phyloP scores from a whole-genome alignment of 306 rosid genomes.

The Begonia masoniana region DNA sequence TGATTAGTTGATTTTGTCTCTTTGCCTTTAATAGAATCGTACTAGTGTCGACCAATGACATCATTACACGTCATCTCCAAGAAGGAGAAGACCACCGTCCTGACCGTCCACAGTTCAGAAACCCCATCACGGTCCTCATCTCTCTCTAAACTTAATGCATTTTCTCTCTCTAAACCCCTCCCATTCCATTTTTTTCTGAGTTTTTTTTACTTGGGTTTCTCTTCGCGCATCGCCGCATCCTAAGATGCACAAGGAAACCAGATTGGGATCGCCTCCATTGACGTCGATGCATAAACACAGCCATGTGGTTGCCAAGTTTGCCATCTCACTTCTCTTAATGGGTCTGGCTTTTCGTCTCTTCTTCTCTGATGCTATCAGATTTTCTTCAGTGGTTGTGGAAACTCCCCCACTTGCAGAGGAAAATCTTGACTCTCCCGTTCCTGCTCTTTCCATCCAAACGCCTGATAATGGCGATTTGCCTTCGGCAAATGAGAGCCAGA shows the following conservation, averaged over 20 bases:
- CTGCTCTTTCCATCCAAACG: conserved; percentile 1
- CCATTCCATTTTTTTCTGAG: background rate
- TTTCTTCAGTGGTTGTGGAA: conserved; percentile 12
- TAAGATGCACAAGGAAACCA: conserved; percentile 23
- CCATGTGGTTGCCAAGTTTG: conserved; percentile 20
- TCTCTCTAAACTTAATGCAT: background rate
- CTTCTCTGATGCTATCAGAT: conserved; percentile 17
- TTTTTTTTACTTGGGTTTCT: background rate
- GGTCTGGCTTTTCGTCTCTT: conserved; percentile 30
- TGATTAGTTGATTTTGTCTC: too few species aligned
- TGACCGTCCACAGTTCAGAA: too few species aligned
- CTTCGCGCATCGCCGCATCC: background rate
- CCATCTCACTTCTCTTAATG: conserved; percentile 19
- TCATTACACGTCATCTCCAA: too few species aligned
- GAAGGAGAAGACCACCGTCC: too few species aligned
- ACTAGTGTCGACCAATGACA: too few species aligned
- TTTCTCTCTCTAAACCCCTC: background rate
- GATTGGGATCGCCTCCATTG: conserved; percentile 16
- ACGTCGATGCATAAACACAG: conserved; percentile 12
- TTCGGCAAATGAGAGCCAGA: background rate
- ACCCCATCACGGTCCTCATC: background rate
- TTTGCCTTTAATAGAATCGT: too few species aligned
- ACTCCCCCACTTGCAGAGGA: conserved; percentile 11
- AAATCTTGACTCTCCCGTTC: conserved; percentile 3
- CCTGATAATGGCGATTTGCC: background rate